Evolutionary conservation across 805 yeast genomes (phyloP).

Genomic region (Scheffersomyces lignosus): DNA sequence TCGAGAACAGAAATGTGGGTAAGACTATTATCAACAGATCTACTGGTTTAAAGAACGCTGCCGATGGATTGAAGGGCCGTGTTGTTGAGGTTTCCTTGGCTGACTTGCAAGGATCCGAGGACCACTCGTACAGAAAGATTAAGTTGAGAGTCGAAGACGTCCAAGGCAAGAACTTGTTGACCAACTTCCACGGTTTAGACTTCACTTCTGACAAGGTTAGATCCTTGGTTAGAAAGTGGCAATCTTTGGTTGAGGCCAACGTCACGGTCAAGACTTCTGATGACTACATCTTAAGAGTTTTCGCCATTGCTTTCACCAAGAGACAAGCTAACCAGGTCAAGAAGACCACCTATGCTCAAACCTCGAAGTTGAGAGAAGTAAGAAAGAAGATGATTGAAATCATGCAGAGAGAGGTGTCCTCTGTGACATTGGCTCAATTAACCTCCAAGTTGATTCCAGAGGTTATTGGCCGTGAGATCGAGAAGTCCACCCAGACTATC

Average conservation of each 20-base stretch:
- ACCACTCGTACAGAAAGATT: slow-evolving; percentile 96
- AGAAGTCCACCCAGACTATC: slow-evolving; percentile 91
- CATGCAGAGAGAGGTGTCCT: slow-evolving; percentile 94
- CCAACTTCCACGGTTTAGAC: slow-evolving; percentile 99
- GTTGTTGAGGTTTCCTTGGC: slow-evolving; percentile 94
- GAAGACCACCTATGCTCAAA: slow-evolving; percentile 97
- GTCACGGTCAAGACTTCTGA: slow-evolving; percentile 98
- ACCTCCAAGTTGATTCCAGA: slow-evolving; percentile 97
- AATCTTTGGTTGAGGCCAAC: slow-evolving; percentile 95
- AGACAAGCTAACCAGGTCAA: slow-evolving; percentile 95
- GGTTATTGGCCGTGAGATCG: slow-evolving; percentile 98
- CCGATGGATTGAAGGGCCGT: slow-evolving; percentile 98
- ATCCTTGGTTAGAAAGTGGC: slow-evolving; percentile 99
- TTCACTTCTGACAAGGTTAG: slow-evolving; percentile 97
- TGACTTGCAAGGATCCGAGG: slow-evolving; percentile 98
- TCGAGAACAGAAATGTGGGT: slow-evolving; percentile 98
- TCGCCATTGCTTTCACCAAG: slow-evolving; percentile 98
- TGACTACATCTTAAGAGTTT: slow-evolving; percentile 94
- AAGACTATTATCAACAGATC: slow-evolving; percentile 98
- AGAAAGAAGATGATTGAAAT: slow-evolving; percentile 96
- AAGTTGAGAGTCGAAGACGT: slow-evolving; percentile 98
- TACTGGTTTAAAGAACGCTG: slow-evolving; percentile 96
- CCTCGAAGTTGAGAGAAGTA: slow-evolving; percentile 95
- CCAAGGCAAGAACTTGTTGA: slow-evolving; percentile 96
- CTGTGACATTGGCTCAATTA: slow-evolving; percentile 93